Base-by-base conservation (phyloP, 352 stramenopile species). In the Phytopythium vexans region DNA sequence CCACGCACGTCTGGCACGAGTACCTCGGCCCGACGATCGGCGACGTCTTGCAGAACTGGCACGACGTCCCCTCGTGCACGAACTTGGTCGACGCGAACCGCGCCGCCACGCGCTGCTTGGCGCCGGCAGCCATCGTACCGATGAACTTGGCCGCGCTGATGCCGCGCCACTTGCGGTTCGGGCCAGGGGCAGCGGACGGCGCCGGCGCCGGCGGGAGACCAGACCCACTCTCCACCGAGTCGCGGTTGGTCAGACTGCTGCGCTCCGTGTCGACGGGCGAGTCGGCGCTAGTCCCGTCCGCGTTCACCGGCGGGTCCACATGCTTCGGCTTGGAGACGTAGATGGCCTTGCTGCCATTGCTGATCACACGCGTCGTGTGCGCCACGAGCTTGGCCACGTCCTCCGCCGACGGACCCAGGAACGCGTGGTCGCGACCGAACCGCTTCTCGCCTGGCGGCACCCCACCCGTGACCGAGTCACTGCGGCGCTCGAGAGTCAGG, bases 11-110 rank as follows among this genome's bases (percentile, higher is more conserved):
- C 11, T 66, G 54, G 43, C 83, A 94, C 41, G 79, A 80, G 58
- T 82, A 94, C 4, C 79, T 81, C 33, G 70, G 58, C n/a, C 83
- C 83, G 9, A 91, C 74, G 53, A 94, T 90, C 9, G 83, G 83
- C 11, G 77, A 68, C 49, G 76, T 72, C 60, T 91, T 89, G 55
- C 83, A 94, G 63, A 90, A 84, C 63, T 90, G 78, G 60, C 83
- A 93, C 46, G 68, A 84, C 38, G 82, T 87, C 44, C 80, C 80
- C 50, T 89, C 78, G 64, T 92, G 82, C 42, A 67, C 70, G 64
- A 71, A 77, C 60, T 92, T 92, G 49, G 56, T 50, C 49, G 88
- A 76, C 58, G 77, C 77, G 40, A 88, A 76, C 5, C 76, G 82
- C n/a, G 77, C 74, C 14, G 74, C 72, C 38, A 88, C 74, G 27